Base-by-base conservation (phyloP, 2,329 filamentous ascomycete genomes). In the Pseudogymnoascus sp. region DNA sequence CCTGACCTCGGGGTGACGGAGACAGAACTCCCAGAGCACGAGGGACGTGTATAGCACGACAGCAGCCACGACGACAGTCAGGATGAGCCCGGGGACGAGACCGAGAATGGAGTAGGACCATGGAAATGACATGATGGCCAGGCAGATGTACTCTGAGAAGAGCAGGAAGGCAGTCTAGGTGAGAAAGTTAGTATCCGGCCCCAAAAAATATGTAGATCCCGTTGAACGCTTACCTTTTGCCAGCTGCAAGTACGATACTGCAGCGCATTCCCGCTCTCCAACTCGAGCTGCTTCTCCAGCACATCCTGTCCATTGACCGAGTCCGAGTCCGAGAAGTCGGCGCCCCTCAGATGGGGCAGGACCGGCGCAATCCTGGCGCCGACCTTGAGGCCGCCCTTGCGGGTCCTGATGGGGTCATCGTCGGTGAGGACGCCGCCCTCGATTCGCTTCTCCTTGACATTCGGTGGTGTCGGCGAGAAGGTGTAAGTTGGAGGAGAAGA, bases 61-160 rank as follows among this genome's bases (percentile, higher is more conserved):
- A 4, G 78, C 82, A 26, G 93, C 91, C 64, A 96, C 83, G 31
- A 93, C 83, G 1, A 89, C 80, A 0, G 93, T 96, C 72, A 96
- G 74, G 66, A 96, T 93, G 62, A 97, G 75, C 23, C 90, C 92
- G 0, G 93, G 92, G 0, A 96, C 90, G 15, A 97, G 82, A 7
- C 93, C 93, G 7, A 97, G 83, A 28, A 93, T 79, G 47, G 91
- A 90, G 76, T 97, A 97, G 0, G 91, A 96, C 83, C 90, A 96
- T 0, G 93, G 93, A 69, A 97, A 97, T 61, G 90, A 96, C 92
- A 97, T 96, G 73, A 96, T 96, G 64, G 84, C 80, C 76, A 97
- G 78, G 74, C 91, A 96, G 65, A 97, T 97, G 75, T 97, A 97
- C 79, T 97, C 93, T 61, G 91, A 95, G 77, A 97, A 96, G 61